Evolutionary conservation across 495 filamentous ascomycete species (phyloP).

Genomic region (Platismatia glauca): DNA sequence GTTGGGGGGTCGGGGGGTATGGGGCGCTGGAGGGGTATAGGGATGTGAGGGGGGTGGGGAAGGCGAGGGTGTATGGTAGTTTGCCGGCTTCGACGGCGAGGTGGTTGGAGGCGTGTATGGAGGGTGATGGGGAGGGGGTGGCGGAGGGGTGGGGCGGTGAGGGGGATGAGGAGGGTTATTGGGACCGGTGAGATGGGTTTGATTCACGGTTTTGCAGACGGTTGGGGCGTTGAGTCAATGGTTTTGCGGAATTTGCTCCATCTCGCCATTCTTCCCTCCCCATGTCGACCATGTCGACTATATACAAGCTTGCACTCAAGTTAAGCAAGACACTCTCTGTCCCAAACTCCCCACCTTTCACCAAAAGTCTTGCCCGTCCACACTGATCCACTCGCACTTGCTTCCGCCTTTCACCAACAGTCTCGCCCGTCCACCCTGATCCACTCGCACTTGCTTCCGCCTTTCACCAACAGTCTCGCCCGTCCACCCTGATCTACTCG

Average conservation of each 20-base stretch:
- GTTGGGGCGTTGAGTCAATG: background rate
- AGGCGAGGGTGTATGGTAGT: slow-evolving; percentile 15
- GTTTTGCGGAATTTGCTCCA: background rate
- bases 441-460: too few relatives aligned
- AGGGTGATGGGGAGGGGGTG: background rate
- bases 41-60: slow-evolving; percentile 12
- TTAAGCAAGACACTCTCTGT: too few relatives aligned
- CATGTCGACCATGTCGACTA: too few relatives aligned
- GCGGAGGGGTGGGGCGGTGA: background rate
- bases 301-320: background rate
- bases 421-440: too few relatives aligned
- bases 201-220: background rate
- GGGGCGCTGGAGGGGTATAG: slow-evolving; percentile 14
- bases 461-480: too few relatives aligned
- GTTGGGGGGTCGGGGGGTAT: slow-evolving; percentile 14
- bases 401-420: too few relatives aligned
- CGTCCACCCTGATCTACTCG: too few relatives aligned
- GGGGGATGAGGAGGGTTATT: background rate
- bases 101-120: slow-evolving; percentile 18
- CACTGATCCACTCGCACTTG: too few relatives aligned
- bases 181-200: background rate
- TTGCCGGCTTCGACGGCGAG: slow-evolving; percentile 8
- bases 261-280: too few relatives aligned
- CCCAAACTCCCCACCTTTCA: too few relatives aligned
- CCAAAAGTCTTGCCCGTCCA: too few relatives aligned